Base-by-base conservation (phyloP, 2,329 filamentous ascomycete species). In the Colletotrichum melonis region DNA sequence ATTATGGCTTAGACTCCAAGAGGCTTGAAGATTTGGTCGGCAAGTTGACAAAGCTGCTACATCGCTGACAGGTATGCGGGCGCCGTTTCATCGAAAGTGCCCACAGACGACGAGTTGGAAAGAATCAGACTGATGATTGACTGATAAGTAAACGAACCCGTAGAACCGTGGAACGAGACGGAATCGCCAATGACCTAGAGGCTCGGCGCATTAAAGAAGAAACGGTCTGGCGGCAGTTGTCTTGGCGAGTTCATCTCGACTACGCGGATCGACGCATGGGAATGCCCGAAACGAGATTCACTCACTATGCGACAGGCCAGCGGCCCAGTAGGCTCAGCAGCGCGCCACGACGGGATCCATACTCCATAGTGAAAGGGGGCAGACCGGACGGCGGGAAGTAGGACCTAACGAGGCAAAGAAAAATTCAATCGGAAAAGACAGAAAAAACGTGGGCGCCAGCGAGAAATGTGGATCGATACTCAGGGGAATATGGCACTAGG, bases 231-330 rank as follows among this genome's bases (percentile, higher is more conserved):
- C 59, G 59, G 70, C 59, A 54, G 28, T 19, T 63, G 60, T 56
- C 49, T 65, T 70, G 70, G 38, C 67, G 70, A 38, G 60, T 62
- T 65, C 56, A 66, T 73, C 67, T 73, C 67, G 67, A 73, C 67
- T 65, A 65, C 42, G 60, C 19, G 19, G 60, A 73, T 73, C 67
- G 67, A 62, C 67, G 60, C 67, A 62, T 56, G 67, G 66, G 35
- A 49, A 46, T 69, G 54, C 65, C 65, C 38, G 38, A 69, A 64
- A 59, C 42, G 66, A 59, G 59, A 69, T 64, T 38, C 64, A 3
- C 28, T 19, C 35, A 9, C 38, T 28, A 42, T 28, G 42, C 54
- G n/a, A 26, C 16, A 26, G 16, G 52, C n/a, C n/a, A n/a, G 52
- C n/a, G n/a, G n/a, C 22, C 11, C 54, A 26, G n/a, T 22, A n/a